These are phyloP conservation scores for Cymbopogon flexuosus DNA, from an alignment of 202 grass and related monocot genomes.

Conservation along the genomic window DNA sequence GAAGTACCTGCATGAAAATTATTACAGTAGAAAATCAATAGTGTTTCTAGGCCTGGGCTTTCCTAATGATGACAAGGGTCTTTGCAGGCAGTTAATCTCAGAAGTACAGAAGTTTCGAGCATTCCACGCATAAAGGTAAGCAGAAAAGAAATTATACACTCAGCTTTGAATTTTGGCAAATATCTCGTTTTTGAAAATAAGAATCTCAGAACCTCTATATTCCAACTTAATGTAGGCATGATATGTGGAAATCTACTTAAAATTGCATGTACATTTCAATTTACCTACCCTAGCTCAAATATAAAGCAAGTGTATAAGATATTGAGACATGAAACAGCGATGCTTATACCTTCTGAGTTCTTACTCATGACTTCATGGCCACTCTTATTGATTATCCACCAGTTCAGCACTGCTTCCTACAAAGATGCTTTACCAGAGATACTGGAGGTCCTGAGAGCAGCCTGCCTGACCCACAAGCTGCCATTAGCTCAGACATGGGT, in stretches of 20 bases:
- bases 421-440: conserved; percentile 85
- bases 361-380: conserved; percentile 24
- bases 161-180: conserved; percentile 25
- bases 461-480: conserved; percentile 67
- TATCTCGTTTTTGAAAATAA: not conserved
- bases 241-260: not conserved
- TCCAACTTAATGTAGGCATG: not conserved
- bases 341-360: conserved; percentile 32
- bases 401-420: conserved; percentile 79
- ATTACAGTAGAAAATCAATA: conserved; percentile 1
- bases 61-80: conserved; percentile 22
- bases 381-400: conserved; percentile 39
- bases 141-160: not conserved
- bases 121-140: conserved; percentile 55
- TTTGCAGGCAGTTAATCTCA: conserved; percentile 86
- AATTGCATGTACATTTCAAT: not conserved
- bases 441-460: conserved; percentile 59
- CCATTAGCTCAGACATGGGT: conserved; percentile 96
- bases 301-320: conserved; percentile 23
- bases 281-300: not conserved
- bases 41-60: not conserved
- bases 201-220: not conserved
- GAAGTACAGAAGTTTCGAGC: conserved; percentile 62
- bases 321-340: conserved; percentile 17
- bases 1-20: not conserved